Base-by-base conservation (phyloP, 371 early-diverging fungal species). In the Apophysomyces variabilis region DNA sequence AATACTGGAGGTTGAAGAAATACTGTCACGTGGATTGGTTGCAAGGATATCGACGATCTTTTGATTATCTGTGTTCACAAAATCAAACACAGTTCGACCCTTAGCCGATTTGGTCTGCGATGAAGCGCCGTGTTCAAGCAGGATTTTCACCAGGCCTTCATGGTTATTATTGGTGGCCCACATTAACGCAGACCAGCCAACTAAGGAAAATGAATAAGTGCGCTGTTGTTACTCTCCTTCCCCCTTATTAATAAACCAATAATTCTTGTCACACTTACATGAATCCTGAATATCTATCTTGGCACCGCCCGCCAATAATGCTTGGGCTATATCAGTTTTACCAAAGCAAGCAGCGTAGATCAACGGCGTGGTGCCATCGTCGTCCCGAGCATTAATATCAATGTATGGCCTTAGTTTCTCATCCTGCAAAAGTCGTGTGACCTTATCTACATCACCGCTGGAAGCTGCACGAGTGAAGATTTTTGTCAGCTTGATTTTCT, bases 361-460 rank as follows among this genome's bases (percentile, higher is more conserved):
- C 58, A 96, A 76, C 13, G 94, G 90, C 4, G 93, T 88, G 8
- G 85, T 86, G 14, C 96, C 96, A 68, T 94, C 94, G 60, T 90
- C 91, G 69, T 96, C 96, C 58, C 82, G 85, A 11, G 84, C 85
- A 73, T 96, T 83, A 14, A 93, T 78, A 72, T 94, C 92, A 60
- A 94, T 85, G 79, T 82, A 90, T 18, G 83, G 73, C 13, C 69
- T 72, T n/a, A 78, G 67, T 11, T 66, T 67, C 45, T 82, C 80
- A 58, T 86, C 71, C 26, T 81, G 76, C 62, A 91, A 83, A 61
- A 92, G 76, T 57, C 78, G 64, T 37, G 87, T 87, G 13, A 96
- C 94, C 85, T 92, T 92, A 81, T 96, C 96, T 77, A 96, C 87
- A 70, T 97, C 96, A 66, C 96, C 96, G 54, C 92, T 94, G 60